phyloP scores from a whole-genome alignment of 345 rosid genomes.

The Hibiscus trionum region DNA sequence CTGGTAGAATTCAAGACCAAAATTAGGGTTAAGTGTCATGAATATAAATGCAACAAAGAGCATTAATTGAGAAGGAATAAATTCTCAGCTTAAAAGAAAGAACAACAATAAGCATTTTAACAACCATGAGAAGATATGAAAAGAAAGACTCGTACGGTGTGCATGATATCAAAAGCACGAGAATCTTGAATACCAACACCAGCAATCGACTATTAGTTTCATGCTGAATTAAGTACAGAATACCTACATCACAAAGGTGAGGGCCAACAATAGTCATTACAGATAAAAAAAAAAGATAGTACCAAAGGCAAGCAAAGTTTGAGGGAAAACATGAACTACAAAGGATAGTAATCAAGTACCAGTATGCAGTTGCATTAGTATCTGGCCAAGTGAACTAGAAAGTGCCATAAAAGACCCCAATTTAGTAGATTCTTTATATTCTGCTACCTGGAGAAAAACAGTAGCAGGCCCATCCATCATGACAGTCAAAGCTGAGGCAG shows the following conservation, averaged over 20 bases:
- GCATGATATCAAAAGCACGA: conserved; percentile 52
- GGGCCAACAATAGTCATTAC: not conserved
- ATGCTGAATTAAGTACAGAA: conserved; percentile 58
- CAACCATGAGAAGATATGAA: conserved; percentile 5
- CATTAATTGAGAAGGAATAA: conserved; percentile 2
- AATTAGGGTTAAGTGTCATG: not conserved
- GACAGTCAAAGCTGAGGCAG: conserved; percentile 66
- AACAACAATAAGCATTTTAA: not conserved
- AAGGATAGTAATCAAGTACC: conserved; percentile 39
- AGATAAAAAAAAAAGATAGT: not conserved
- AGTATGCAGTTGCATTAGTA: conserved; percentile 83
- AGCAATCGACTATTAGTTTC: conserved; percentile 70
- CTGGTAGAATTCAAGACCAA: not conserved
- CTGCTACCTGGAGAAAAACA: conserved; percentile 85
- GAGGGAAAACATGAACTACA: conserved; percentile 9
- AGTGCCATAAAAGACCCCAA: conserved; percentile 72
- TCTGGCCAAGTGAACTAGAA: conserved; percentile 77
- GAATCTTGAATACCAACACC: conserved; percentile 69
- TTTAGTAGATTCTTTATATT: conserved; percentile 67
- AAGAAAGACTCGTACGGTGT: conserved; percentile 70
- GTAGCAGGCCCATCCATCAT: conserved; percentile 86
- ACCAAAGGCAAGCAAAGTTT: too few relatives aligned
- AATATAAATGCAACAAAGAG: conserved; percentile 7
- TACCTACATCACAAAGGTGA: conserved; percentile 41
- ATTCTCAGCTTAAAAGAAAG: not conserved